Percentiles rank a stretch among this genome's conserved stretches.
Conservation (phyloP, 139 green algal species). For the Chlorella sp. region DNA sequence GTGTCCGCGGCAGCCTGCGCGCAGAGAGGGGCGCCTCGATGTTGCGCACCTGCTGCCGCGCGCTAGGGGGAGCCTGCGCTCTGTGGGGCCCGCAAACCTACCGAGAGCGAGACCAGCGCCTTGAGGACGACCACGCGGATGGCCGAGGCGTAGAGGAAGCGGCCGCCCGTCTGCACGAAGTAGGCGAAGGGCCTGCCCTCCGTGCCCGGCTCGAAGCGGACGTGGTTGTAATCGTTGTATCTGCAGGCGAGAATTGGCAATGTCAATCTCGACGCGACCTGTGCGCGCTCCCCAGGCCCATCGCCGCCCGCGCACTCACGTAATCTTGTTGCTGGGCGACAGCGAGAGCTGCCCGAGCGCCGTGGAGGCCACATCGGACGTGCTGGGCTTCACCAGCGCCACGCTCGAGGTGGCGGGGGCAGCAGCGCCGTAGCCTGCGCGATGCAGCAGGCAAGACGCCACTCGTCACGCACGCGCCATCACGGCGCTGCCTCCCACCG, state of each 20-base stretch:
- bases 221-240: constrained; percentile 18
- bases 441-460: not conserved
- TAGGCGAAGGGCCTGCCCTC: constrained; percentile 89
- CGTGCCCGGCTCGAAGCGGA: constrained; percentile 71
- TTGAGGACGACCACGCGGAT: constrained; percentile 93
- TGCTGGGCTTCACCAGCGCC: constrained; percentile 9
- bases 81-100: too few relatives aligned
- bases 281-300: not conserved
- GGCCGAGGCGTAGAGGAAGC: constrained; percentile 98
- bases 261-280: not conserved
- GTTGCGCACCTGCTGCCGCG: too few relatives aligned
- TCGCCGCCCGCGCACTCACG: constrained; percentile 9
- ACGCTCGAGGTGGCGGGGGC: not conserved
- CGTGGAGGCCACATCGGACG: constrained; percentile 16
- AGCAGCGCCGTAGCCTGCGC: not conserved
- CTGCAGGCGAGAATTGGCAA: not conserved
- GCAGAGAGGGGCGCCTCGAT: too few relatives aligned
- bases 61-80: too few relatives aligned
- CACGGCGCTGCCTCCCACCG: not conserved
- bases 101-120: constrained; percentile 93
- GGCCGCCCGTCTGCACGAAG: constrained; percentile 92
- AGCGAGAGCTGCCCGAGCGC: constrained; percentile 29
- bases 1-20: constrained; percentile 82
- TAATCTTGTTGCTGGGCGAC: constrained; percentile 39
- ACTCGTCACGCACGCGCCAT: not conserved